phyloP scores from a whole-genome alignment of 768 basidiomycete species.

The Leccinum olivaceopallidum region DNA sequence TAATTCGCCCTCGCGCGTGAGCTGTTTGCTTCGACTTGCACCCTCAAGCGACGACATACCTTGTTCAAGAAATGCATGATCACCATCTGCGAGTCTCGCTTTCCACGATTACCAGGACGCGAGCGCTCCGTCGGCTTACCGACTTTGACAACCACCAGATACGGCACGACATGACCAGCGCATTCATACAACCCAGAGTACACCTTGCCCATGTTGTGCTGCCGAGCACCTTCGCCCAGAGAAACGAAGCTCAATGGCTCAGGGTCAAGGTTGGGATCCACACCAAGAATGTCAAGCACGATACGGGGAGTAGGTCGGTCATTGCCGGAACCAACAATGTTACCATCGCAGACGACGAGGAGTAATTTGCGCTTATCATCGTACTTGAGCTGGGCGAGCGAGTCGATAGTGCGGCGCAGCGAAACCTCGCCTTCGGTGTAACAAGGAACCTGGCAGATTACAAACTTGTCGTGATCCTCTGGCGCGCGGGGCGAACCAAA shows the following conservation, averaged over 20 bases:
- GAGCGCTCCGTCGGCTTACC: slow-evolving; percentile 94
- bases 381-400: slow-evolving; percentile 90
- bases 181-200: slow-evolving; percentile 96
- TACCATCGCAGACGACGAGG: slow-evolving; percentile 94
- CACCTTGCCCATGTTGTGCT: slow-evolving; percentile 98
- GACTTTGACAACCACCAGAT: slow-evolving; percentile 88
- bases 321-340: slow-evolving; percentile 96
- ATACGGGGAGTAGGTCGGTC: slow-evolving; percentile 95
- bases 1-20: background rate
- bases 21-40: background rate
- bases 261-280: slow-evolving; percentile 89
- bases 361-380: slow-evolving; percentile 98
- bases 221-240: slow-evolving; percentile 91
- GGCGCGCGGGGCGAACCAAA: slow-evolving; percentile 80
- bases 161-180: slow-evolving; percentile 94
- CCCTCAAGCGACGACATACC: slow-evolving; percentile 40
- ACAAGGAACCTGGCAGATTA: slow-evolving; percentile 97
- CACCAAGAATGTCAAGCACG: slow-evolving; percentile 94
- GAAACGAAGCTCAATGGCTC: slow-evolving; percentile 94
- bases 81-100: slow-evolving; percentile 96
- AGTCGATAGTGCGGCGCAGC: slow-evolving; percentile 87
- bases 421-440: slow-evolving; percentile 95
- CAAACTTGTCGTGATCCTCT: slow-evolving; percentile 95
- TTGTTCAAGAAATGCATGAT: slow-evolving; percentile 99
- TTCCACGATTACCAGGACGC: slow-evolving; percentile 95